A percentile compares a stretch with the other conserved stretches of the same genome.
These are phyloP conservation scores for Fraxinus paxiana DNA, from an alignment of 305 asterid genomes.

Conservation along the genomic window DNA sequence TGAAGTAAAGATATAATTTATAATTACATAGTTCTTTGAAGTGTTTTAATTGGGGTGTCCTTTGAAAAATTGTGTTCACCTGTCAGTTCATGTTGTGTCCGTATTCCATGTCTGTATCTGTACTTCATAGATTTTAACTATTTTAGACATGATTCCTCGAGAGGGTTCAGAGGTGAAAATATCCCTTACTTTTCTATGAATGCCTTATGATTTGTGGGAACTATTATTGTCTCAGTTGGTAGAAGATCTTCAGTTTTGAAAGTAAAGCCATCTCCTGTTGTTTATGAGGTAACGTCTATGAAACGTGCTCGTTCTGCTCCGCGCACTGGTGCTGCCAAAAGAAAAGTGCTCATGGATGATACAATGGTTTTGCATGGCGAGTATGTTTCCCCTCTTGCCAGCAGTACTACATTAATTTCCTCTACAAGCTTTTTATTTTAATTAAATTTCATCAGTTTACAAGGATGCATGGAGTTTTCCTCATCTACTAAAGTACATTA, in stretches of 20 bases:
- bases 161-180: background rate
- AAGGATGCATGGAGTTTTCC: background rate
- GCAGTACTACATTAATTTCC: constrained; percentile 9
- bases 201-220: constrained; percentile 6
- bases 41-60: background rate
- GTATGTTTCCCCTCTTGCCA: constrained; percentile 46
- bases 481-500: background rate
- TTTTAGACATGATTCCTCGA: background rate
- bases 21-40: background rate
- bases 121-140: background rate
- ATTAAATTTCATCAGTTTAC: background rate
- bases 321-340: constrained; percentile 54
- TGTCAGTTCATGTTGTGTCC: background rate
- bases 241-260: constrained; percentile 67
- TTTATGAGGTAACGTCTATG: constrained; percentile 56
- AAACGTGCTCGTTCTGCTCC: constrained; percentile 62
- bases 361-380: constrained; percentile 97
- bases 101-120: background rate
- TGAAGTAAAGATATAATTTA: background rate
- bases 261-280: constrained; percentile 79
- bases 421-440: constrained; percentile 2
- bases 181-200: background rate
- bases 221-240: constrained; percentile 25
- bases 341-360: constrained; percentile 85
- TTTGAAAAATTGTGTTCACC: background rate